Conservation (phyloP, 768 basidiomycete species). For the Tylopilus intermedius region DNA sequence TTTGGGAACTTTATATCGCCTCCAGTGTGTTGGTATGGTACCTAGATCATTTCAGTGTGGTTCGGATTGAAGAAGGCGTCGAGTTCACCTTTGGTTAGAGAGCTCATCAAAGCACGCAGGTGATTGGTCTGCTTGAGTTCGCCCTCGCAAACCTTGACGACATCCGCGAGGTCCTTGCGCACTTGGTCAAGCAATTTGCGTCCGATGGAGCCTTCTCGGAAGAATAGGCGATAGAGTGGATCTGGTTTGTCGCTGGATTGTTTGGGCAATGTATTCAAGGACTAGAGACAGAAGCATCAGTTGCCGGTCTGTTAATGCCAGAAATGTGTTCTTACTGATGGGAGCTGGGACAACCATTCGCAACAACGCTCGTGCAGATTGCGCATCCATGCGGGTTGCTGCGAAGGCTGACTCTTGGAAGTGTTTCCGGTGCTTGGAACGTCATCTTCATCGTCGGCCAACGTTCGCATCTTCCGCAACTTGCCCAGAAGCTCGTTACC, state of each 20-base stretch:
- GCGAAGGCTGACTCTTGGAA: slow-evolving; percentile 58
- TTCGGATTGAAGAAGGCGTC: not conserved
- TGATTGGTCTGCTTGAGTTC: slow-evolving; percentile 94
- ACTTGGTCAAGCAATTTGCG: slow-evolving; percentile 74
- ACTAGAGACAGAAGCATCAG: slow-evolving; percentile 36
- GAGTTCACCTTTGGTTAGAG: slow-evolving; percentile 78
- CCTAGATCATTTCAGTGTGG: slow-evolving; percentile 42
- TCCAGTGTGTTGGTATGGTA: slow-evolving; percentile 85
- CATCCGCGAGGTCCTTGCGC: slow-evolving; percentile 72
- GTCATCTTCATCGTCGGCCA: slow-evolving; percentile 82
- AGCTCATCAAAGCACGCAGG: slow-evolving; percentile 84
- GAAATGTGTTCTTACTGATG: slow-evolving; percentile 48
- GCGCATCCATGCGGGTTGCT: slow-evolving; percentile 95
- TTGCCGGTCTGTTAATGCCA: not conserved
- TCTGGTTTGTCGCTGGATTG: slow-evolving; percentile 70
- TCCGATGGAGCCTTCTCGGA: slow-evolving; percentile 80
- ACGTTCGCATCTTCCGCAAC: slow-evolving; percentile 87
- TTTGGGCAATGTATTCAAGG: slow-evolving; percentile 59
- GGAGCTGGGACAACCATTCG: slow-evolving; percentile 78
- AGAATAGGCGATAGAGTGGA: slow-evolving; percentile 85
- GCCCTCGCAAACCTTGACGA: slow-evolving; percentile 82
- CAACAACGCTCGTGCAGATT: slow-evolving; percentile 72
- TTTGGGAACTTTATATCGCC: slow-evolving; percentile 81
- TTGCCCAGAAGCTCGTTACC: slow-evolving; percentile 81
- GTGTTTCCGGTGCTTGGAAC: slow-evolving; percentile 46